A percentile compares a stretch with the other conserved stretches of the same genome.
Evolutionary conservation across 768 basidiomycete species (phyloP).

Genomic region (Cubamyces lactineus): DNA sequence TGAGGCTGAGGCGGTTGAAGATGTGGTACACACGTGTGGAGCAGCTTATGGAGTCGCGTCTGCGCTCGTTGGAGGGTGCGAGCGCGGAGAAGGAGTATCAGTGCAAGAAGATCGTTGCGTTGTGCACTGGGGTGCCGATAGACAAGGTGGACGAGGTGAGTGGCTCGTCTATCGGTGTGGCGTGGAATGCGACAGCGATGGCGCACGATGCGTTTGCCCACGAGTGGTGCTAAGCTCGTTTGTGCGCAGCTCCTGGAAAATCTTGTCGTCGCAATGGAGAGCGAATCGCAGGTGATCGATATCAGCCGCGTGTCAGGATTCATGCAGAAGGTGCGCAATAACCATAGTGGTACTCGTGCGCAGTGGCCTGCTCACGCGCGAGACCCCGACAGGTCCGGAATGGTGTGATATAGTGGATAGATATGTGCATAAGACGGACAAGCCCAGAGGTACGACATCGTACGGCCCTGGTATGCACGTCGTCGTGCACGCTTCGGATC

Average conservation of each 20-base stretch:
- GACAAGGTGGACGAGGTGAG: slow-evolving; percentile 91
- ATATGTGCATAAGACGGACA: background rate
- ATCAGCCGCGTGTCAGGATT: slow-evolving; percentile 86
- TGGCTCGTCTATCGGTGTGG: slow-evolving; percentile 21
- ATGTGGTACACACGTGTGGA: slow-evolving; percentile 85
- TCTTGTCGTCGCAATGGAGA: slow-evolving; percentile 85
- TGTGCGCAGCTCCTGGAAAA: slow-evolving; percentile 75
- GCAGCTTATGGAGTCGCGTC: slow-evolving; percentile 66
- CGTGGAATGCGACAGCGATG: background rate
- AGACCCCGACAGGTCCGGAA: slow-evolving; percentile 52
- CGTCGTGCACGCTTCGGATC: background rate
- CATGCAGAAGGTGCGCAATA: slow-evolving; percentile 76
- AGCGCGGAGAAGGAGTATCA: slow-evolving; percentile 89
- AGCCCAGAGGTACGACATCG: background rate
- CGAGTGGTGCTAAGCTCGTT: slow-evolving; percentile 17
- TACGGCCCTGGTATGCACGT: background rate
- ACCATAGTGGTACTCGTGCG: background rate
- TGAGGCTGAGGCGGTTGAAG: slow-evolving; percentile 75
- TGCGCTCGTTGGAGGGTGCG: slow-evolving; percentile 73
- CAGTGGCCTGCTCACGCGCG: slow-evolving; percentile 1
- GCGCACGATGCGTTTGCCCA: background rate
- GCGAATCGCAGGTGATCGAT: slow-evolving; percentile 81
- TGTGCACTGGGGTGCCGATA: slow-evolving; percentile 84
- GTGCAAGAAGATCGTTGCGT: slow-evolving; percentile 88
- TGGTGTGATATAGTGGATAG: slow-evolving; percentile 51